Evolutionary conservation across 257 asterid species (phyloP), one percentile per base, ranked within the genome.

Genomic region (Scutellaria galericulata): DNA sequence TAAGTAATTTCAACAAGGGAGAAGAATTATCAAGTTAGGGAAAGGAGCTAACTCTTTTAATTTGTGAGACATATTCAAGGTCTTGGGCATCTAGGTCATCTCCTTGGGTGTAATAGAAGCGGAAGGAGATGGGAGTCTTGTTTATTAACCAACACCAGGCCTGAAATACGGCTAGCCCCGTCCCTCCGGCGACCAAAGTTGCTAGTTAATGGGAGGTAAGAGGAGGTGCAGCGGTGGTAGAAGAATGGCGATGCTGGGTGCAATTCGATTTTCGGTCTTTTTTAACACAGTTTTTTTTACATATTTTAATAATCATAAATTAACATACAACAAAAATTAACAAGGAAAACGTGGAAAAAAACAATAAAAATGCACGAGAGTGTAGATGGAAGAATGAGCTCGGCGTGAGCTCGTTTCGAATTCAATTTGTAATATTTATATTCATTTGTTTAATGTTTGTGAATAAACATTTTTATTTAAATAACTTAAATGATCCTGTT

Each of bases 11-110:
- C 40, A 48, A 37, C 74, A 68, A 27, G 9, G 44, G 9, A 71
- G 67, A 51, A 15, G 27, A 61, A 58, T 24, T 60, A 61, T 31
- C 47, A 47, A 62, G 27, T 3, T 18, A 14, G 24, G 13, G 14
- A 58, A 55, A 9, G 56, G 48, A 66, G 64, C 63, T 68, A 50
- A 90, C 98, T 60, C 86, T 79, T 83, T 84, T 89, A 18, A 94
- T 86, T 81, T 88, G 92, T 39, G 93, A 74, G 68, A 90, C 86
- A 24, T 91, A 88, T 84, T 88, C 86, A 72, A 88, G 92, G 77
- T 78, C 90, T 84, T 86, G 82, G 7, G 92, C 70, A 56, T 89
- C 96, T 40, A 84, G 70, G 60, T 78, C 90, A 15, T 62, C 77
- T 5, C 55, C 78, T 52, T 73, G n/a, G 72, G 64, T 18, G 80